A percentile compares a stretch with the other conserved stretches of the same genome.
phyloP scores from a whole-genome alignment of 805 yeast genomes.

The Metschnikowia gruessii region DNA sequence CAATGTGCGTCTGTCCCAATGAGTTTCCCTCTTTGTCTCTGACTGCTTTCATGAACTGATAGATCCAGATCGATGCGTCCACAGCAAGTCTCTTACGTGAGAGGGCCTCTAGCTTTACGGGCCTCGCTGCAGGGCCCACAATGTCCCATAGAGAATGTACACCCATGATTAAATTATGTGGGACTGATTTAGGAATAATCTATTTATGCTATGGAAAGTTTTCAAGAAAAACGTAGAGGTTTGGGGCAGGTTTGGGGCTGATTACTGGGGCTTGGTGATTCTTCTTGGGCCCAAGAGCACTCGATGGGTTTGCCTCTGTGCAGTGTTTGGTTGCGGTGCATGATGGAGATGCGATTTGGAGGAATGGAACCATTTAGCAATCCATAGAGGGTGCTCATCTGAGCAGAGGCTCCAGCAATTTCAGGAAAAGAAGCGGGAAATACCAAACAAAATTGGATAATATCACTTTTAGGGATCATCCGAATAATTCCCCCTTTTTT shows the following conservation, averaged over 20 bases:
- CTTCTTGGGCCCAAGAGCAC: background rate
- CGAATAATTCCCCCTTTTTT: no score
- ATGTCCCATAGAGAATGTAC: constrained; percentile 94
- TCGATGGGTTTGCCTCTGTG: constrained; percentile 1
- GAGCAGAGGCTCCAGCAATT: no score
- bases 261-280: no score
- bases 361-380: constrained; percentile 10
- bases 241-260: no score
- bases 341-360: constrained; percentile 5
- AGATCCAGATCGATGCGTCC: constrained; percentile 98
- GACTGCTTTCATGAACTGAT: constrained; percentile 93
- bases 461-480: no score
- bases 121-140: constrained; percentile 83
- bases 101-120: constrained; percentile 84
- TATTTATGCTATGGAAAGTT: no score
- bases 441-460: no score
- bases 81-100: constrained; percentile 80
- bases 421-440: no score
- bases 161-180: constrained; percentile 59
- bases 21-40: constrained; percentile 81
- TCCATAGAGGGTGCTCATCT: background rate
- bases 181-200: no score
- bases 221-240: no score
- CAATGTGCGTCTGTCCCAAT: constrained; percentile 75
- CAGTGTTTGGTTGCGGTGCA: background rate